Conservation (phyloP, 352 stramenopile genomes). For the Pythium monospermum region DNA sequence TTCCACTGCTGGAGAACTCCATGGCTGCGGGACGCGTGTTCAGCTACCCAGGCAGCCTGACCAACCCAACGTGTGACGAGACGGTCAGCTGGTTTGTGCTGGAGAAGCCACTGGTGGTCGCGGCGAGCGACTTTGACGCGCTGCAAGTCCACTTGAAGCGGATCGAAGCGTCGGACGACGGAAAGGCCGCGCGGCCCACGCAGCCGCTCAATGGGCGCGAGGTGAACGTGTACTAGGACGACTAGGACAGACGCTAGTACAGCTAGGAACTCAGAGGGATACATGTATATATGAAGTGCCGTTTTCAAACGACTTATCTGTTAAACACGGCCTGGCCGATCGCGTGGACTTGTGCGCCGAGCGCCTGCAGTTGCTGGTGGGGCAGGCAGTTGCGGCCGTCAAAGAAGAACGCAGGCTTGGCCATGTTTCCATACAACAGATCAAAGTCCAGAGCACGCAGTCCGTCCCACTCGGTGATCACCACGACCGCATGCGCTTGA, state of each 20-base stretch:
- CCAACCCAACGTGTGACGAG: slow-evolving; percentile 18
- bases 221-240: slow-evolving; percentile 11
- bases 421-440: slow-evolving; percentile 94
- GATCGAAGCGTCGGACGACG: slow-evolving; percentile 4
- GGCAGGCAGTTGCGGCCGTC: slow-evolving; percentile 98
- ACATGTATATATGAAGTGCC: no score
- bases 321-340: slow-evolving; percentile 80
- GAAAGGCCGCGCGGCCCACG: slow-evolving; percentile 8
- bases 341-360: slow-evolving; percentile 98
- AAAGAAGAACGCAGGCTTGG: slow-evolving; percentile 99
- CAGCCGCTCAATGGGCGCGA: slow-evolving; percentile 19
- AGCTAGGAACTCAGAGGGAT: no score
- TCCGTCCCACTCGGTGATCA: slow-evolving; percentile 99
- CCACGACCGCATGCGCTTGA: slow-evolving; percentile 90
- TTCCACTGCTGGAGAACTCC: neutral
- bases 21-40: neutral
- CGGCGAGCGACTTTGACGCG: slow-evolving; percentile 1
- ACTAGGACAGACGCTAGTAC: no score
- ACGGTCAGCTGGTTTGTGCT: slow-evolving; percentile 22
- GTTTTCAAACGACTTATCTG: no score
- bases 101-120: slow-evolving; percentile 6
- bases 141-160: slow-evolving; percentile 1
- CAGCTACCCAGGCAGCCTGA: slow-evolving; percentile 21
- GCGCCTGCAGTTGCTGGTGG: slow-evolving; percentile 88
- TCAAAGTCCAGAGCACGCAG: slow-evolving; percentile 98